Evolutionary conservation across 306 rosid species (phyloP), one percentile per base, ranked within the genome.

Genomic region (Dryas octopetala): DNA sequence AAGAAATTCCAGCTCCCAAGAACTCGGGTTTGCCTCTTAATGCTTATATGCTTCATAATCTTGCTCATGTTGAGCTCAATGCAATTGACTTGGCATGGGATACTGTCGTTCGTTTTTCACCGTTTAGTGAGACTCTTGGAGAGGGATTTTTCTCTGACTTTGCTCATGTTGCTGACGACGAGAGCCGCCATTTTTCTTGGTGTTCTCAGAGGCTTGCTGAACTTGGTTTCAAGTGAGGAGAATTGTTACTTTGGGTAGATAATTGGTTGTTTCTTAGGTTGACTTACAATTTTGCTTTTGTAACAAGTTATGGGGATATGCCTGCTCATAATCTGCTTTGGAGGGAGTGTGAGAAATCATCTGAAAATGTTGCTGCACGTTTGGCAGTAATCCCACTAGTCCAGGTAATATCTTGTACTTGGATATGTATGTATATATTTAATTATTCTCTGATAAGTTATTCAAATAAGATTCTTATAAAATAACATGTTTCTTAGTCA

Each of bases 61-160:
- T 91, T 50, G 98, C 98, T 52, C 97, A 94, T 48, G 97, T 94
- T 67, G 98, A 94, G 87, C 92, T 94, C 48, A 94, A 94, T 81
- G 98, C 98, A 8, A 94, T 94, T 75, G 96, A 94, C 82, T 83
- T 94, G 90, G 98, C 96, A 0, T 94, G 98, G 98, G 98, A 89
- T 52, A 94, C 97, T 64, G 96, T 94, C 60, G 97, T 94, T 73
- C 88, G 98, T 15, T 94, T 91, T 75, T 91, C 97, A 51, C 85
- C 91, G 50, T 90, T 84, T 57, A 82, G 89, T 70, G 92, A 86
- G 10, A 61, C 83, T 82, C 90, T 94, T 12, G 98, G 96, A 75
- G 95, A 94, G 77, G 90, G 89, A 0, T 90, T 94, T 87, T 94
- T 91, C 79, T 85, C 89, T 28, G 98, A 94, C 86, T 94, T 94